Percentiles rank a stretch among this genome's conserved stretches.
phyloP scores from a whole-genome alignment of 78 protist species.

The Salpingoeca rosetta region DNA sequence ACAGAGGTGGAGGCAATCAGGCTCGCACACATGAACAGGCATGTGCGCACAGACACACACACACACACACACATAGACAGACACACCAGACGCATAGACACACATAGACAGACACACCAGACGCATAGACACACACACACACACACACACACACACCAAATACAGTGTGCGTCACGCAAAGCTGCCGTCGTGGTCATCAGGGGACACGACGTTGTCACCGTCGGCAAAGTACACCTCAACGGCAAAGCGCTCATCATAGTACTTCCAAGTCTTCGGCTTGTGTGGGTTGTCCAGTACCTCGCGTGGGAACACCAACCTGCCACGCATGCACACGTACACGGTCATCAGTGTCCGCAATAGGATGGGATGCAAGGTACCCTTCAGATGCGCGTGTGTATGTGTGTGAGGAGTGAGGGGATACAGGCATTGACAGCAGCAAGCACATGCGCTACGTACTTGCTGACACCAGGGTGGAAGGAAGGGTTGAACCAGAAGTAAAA shows the following conservation, averaged over 20 bases:
- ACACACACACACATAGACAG: too few species aligned
- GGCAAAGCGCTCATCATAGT: neutral
- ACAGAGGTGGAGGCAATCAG: too few species aligned
- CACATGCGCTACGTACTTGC: neutral
- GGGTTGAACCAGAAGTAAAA: neutral
- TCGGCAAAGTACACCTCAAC: neutral
- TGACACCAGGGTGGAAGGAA: neutral
- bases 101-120: too few species aligned
- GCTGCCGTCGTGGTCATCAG: too few species aligned
- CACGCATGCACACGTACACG: neutral
- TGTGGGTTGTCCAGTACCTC: neutral
- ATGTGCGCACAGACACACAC: too few species aligned
- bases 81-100: too few species aligned
- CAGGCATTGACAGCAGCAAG: too few species aligned
- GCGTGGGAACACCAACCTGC: neutral
- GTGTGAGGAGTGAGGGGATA: too few species aligned
- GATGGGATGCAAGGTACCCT: neutral
- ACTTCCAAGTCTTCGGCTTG: neutral
- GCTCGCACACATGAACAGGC: too few species aligned
- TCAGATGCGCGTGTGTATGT: neutral
- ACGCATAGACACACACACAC: neutral
- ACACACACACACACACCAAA: neutral
- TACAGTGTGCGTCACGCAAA: neutral
- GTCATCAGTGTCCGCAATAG: neutral
- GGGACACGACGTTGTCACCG: neutral